These are phyloP conservation scores for Boletellus emodensis DNA, from an alignment of 768 basidiomycete species.

Conservation along the genomic window DNA sequence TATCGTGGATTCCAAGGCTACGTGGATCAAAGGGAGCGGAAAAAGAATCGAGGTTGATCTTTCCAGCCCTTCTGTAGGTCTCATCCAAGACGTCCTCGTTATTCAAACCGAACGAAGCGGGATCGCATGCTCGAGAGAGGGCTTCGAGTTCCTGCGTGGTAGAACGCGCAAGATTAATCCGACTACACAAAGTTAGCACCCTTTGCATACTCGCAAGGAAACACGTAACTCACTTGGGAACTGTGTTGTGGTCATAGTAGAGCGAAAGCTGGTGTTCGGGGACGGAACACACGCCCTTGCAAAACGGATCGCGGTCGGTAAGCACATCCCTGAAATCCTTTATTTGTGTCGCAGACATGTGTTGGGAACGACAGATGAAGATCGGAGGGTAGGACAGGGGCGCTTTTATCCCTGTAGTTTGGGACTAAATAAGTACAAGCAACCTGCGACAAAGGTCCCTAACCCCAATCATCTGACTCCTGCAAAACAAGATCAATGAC, in stretches of 20 bases:
- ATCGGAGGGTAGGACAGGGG: too few species aligned
- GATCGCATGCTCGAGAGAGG: constrained; percentile 35
- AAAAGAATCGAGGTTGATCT: background rate
- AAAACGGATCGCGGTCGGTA: background rate
- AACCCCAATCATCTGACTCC: too few species aligned
- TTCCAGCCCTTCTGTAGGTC: background rate
- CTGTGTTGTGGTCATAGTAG: background rate
- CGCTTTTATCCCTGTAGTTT: too few species aligned
- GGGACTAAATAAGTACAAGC: too few species aligned
- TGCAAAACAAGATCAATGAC: too few species aligned
- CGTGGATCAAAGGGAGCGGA: background rate
- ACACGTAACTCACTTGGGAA: background rate
- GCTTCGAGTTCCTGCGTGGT: background rate
- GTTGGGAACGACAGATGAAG: too few species aligned
- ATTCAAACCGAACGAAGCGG: constrained; percentile 11
- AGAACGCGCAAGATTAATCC: background rate
- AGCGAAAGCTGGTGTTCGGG: background rate
- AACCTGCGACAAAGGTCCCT: too few species aligned
- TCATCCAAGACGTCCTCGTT: background rate
- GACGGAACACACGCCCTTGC: background rate
- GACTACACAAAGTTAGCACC: background rate
- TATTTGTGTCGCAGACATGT: background rate
- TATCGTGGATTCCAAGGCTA: background rate
- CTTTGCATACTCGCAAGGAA: background rate
- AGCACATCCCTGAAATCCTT: background rate